These are phyloP conservation scores for Meripilus lineatus DNA, from an alignment of 1,284 basidiomycete species.

Conservation along the genomic window DNA sequence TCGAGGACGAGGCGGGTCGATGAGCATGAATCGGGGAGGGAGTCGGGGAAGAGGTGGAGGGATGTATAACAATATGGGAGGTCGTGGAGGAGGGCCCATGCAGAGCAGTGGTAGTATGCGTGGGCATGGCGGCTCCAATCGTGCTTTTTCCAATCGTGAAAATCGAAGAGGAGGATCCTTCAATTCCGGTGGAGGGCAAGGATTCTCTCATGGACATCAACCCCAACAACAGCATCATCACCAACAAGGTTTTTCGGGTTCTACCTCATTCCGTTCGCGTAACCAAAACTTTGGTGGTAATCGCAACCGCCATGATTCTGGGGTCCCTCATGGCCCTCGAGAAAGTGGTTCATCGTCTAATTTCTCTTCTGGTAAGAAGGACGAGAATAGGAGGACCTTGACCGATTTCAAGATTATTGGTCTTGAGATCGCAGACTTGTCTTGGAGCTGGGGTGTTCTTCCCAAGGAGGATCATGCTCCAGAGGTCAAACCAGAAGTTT, in stretches of 20 bases:
- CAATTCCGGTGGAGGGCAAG: slow-evolving; percentile 37
- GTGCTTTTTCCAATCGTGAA: slow-evolving; percentile 58
- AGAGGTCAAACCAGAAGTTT: slow-evolving; percentile 23
- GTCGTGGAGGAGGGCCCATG: slow-evolving; percentile 29
- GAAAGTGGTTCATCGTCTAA: slow-evolving; percentile 25
- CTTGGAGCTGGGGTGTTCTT: slow-evolving; percentile 69
- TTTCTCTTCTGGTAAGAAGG: slow-evolving; percentile 56
- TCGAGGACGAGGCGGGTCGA: slow-evolving; percentile 44
- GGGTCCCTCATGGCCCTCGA: slow-evolving; percentile 25
- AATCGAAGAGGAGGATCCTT: slow-evolving; percentile 64
- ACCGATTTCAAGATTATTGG: slow-evolving; percentile 96
- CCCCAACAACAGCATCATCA: slow-evolving; percentile 29
- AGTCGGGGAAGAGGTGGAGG: slow-evolving; percentile 34
- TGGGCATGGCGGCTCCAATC: slow-evolving; percentile 51
- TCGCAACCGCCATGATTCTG: slow-evolving; percentile 48
- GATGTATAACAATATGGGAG: slow-evolving; percentile 35
- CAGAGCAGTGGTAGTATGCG: slow-evolving; percentile 38
- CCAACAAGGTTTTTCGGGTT: slow-evolving; percentile 21
- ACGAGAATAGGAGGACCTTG: slow-evolving; percentile 80
- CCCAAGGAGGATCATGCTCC: slow-evolving; percentile 26
- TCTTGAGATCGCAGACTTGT: slow-evolving; percentile 70
- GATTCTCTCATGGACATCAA: slow-evolving; percentile 34
- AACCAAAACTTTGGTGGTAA: slow-evolving; percentile 31
- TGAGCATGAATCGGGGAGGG: slow-evolving; percentile 42
- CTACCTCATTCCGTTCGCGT: slow-evolving; percentile 38